Evolutionary conservation across 495 filamentous ascomycete genomes (phyloP).

Genomic region (Hypoxylon perforatum): DNA sequence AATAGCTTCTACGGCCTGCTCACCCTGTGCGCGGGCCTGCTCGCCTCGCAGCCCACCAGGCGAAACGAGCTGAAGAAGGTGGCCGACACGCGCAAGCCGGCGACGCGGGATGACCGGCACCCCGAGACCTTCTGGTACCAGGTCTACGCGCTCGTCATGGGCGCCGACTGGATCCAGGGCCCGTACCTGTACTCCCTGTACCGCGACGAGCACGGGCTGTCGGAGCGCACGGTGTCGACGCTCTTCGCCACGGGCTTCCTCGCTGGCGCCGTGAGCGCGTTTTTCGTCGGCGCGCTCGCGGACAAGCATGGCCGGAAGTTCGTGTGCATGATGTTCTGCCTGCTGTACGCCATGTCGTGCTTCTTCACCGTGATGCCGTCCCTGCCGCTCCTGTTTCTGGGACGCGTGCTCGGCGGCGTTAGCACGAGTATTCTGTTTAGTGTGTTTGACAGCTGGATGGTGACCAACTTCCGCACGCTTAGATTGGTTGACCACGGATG

Average conservation of each 20-base stretch:
- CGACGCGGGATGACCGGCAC: conserved; percentile 26
- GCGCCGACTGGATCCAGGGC: conserved; percentile 67
- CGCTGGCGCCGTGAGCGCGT: conserved; percentile 59
- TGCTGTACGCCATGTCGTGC: conserved; percentile 62
- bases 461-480: conserved; percentile 58
- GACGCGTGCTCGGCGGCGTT: conserved; percentile 64
- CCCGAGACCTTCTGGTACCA: conserved; percentile 44
- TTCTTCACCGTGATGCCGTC: conserved; percentile 54
- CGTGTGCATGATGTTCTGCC: conserved; percentile 63
- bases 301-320: conserved; percentile 61
- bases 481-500: conserved; percentile 46
- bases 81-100: conserved; percentile 15
- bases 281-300: conserved; percentile 59
- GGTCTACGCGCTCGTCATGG: conserved; percentile 62
- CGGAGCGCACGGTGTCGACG: conserved; percentile 56
- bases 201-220: conserved; percentile 59
- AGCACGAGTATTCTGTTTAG: conserved; percentile 65
- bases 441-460: conserved; percentile 70
- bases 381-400: conserved; percentile 56
- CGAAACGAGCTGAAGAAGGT: conserved; percentile 31
- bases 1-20: conserved; percentile 38
- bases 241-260: conserved; percentile 66
- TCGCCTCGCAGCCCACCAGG: conserved; percentile 41
- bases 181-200: conserved; percentile 68
- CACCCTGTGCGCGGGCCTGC: conserved; percentile 32